phyloP scores from a whole-genome alignment of 306 rosid species.

The Corylus americana region DNA sequence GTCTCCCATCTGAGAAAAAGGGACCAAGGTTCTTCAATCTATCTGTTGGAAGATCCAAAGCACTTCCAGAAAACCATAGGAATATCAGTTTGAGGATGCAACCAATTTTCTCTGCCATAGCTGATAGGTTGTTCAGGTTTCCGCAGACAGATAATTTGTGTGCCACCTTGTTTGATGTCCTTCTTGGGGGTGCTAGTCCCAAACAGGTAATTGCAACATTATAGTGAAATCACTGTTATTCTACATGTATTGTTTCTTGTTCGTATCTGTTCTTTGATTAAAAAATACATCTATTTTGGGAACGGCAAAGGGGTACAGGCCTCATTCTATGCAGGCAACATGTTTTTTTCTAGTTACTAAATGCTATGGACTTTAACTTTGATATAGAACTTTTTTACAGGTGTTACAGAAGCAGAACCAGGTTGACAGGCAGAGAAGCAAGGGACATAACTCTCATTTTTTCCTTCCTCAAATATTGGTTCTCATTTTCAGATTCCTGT shows the following conservation, averaged over 20 bases:
- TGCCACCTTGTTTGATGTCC: conserved; percentile 94
- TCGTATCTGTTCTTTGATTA: conserved; percentile 12
- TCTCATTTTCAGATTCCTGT: conserved; percentile 77
- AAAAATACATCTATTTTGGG: not conserved
- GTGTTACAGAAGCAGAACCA: conserved; percentile 84
- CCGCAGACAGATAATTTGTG: conserved; percentile 83
- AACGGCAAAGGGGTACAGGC: not conserved
- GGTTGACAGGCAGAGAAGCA: conserved; percentile 69
- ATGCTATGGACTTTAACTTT: not conserved
- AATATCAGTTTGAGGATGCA: conserved; percentile 60
- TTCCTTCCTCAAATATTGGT: conserved; percentile 87
- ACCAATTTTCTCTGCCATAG: conserved; percentile 74
- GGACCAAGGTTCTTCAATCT: conserved; percentile 87
- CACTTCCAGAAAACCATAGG: conserved; percentile 59
- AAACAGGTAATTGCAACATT: conserved; percentile 67
- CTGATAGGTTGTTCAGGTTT: conserved; percentile 89
- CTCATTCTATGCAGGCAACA: not conserved
- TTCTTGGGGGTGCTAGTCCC: conserved; percentile 99
- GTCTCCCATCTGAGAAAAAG: conserved; percentile 88
- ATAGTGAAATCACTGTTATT: conserved; percentile 5
- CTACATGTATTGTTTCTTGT: conserved; percentile 1
- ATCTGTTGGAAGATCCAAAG: conserved; percentile 66
- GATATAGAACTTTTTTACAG: conserved; percentile 43
- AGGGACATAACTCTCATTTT: conserved; percentile 71
- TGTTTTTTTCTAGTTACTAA: not conserved